phyloP scores from a whole-genome alignment of 805 yeast species.

The Metahyphopichia silvanorum region DNA sequence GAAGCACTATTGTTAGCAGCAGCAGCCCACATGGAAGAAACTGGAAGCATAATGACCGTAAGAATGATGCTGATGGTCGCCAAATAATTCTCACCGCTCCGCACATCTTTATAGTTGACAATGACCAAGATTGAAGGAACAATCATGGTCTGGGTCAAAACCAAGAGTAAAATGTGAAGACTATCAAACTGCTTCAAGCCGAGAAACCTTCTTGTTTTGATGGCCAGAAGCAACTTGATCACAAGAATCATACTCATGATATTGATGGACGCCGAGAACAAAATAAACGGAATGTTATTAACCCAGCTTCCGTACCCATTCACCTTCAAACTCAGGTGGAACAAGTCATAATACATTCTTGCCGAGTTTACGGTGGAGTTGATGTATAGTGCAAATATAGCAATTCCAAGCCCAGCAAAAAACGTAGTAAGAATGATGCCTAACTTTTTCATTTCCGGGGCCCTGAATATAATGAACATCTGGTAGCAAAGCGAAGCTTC shows the following conservation, averaged over 20 bases:
- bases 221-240: conserved; percentile 64
- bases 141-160: conserved; percentile 78
- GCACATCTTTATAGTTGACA: conserved; percentile 43
- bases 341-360: conserved; percentile 21
- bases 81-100: conserved; percentile 32
- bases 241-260: conserved; percentile 59
- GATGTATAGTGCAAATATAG: conserved; percentile 59
- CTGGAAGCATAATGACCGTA: conserved; percentile 71
- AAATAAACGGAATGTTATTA: conserved; percentile 52
- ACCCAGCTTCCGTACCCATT: conserved; percentile 26
- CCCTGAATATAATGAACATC: conserved; percentile 63
- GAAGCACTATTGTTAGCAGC: conserved; percentile 49
- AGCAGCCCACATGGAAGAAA: conserved; percentile 87
- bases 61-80: conserved; percentile 55
- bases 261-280: conserved; percentile 68
- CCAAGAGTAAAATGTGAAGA: conserved; percentile 74
- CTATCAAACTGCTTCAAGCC: conserved; percentile 84
- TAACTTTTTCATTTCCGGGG: conserved; percentile 45
- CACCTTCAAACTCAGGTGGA: conserved; percentile 1
- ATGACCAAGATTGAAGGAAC: conserved; percentile 72
- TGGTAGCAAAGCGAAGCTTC: conserved; percentile 71
- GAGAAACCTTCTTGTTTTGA: conserved; percentile 65
- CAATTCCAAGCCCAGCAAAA: conserved; percentile 45
- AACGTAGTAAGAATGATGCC: conserved; percentile 37
- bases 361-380: conserved; percentile 47